Base-by-base conservation (phyloP, 495 filamentous ascomycete genomes). In the Aspergillus leporis region DNA sequence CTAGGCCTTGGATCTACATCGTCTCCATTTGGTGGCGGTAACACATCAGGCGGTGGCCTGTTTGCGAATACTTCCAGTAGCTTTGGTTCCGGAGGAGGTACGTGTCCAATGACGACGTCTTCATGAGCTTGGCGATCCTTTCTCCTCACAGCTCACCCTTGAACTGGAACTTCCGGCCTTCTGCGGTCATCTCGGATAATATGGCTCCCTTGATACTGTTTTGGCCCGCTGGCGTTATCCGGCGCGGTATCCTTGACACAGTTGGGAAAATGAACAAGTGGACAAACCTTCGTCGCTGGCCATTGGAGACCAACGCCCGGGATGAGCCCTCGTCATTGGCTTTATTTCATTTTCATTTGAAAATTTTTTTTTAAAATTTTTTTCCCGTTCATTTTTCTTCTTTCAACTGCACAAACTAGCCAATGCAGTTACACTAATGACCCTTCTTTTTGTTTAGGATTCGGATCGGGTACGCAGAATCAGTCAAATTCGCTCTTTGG, bases 1-100 rank as follows among this genome's bases (percentile, higher is more conserved):
- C 68, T 81, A 86, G 84, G 83, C 75, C 85, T 86, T 78, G 84
- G 84, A 64, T 78, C 81, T 48, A 75, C 77, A 55, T 65, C 73
- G 53, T 69, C 72, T 48, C 64, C 70, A 25, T 76, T 74, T 63
- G 73, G 73, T 64, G 64, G 51, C n/a, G 62, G 71, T 49, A 68
- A 61, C 38, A 70, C 69, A 56, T 62, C 65, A 50, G 64, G 64
- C 30, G 71, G 75, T 60, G 66, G 75, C 59, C 64, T 79, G 40
- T 82, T 83, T 66, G 75, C 78, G 64, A 76, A 75, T 64, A 71
- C 67, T 47, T 73, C 72, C 61, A 76, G 79, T 64, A 79, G 80
- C 67, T 86, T 87, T 64, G 84, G 84, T 61, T 71, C 77, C 66
- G 78, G 80, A 69, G 79, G 79, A 79, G 81, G 77, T 78, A 84